These are phyloP conservation scores for Globisporangium apiculatum DNA, from an alignment of 352 stramenopile species.

Conservation along the genomic window DNA sequence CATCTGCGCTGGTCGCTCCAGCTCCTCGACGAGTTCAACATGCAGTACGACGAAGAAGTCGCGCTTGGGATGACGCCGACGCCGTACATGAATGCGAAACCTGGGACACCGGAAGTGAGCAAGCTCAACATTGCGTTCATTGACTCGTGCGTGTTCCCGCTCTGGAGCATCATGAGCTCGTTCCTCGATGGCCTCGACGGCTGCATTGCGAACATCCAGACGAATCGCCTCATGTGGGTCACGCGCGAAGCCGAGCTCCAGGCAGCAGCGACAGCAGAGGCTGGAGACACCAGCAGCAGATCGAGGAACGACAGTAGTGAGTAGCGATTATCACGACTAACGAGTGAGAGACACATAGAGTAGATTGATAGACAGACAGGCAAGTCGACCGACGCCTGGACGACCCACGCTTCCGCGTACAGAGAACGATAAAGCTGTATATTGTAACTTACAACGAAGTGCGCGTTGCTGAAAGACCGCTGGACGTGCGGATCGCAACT, in stretches of 20 bases:
- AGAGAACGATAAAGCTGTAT: neutral
- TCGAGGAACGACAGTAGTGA: neutral
- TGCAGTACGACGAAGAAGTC: constrained; percentile 69
- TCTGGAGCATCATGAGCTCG: constrained; percentile 64
- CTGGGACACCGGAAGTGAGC: constrained; percentile 51
- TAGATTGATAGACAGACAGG: neutral
- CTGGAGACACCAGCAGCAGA: neutral
- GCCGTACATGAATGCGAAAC: constrained; percentile 71
- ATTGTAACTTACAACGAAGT: too few relatives aligned
- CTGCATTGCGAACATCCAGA: constrained; percentile 60
- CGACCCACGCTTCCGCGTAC: neutral
- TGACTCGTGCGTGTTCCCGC: constrained; percentile 75
- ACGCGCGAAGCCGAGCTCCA: constrained; percentile 14
- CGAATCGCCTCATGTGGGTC: constrained; percentile 60
- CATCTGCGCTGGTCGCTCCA: constrained; percentile 61
- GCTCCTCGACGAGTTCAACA: constrained; percentile 76
- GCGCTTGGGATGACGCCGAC: constrained; percentile 54
- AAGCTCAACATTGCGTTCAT: constrained; percentile 81
- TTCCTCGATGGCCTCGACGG: constrained; percentile 55
- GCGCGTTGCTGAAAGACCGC: too few relatives aligned
- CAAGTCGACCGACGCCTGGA: neutral
- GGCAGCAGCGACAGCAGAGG: constrained; percentile 5
- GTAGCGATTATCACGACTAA: too few relatives aligned
- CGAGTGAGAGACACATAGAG: neutral
- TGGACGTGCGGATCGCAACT: constrained; percentile 25